Evolutionary conservation across 2,329 filamentous ascomycete species (phyloP).

Genomic region (Didymella keratinophila): DNA sequence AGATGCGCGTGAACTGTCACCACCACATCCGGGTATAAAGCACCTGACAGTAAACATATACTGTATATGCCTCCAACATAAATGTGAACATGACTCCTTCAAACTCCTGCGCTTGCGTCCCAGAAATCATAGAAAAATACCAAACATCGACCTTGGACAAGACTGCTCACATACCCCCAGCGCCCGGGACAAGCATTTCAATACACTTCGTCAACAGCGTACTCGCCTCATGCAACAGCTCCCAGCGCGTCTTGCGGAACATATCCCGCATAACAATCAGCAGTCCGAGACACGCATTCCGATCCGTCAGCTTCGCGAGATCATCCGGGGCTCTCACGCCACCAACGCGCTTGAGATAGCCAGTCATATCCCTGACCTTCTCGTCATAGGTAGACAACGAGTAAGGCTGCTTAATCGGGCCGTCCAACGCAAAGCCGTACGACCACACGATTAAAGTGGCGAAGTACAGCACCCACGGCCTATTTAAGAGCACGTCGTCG

Average conservation of each 20-base stretch:
- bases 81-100: background rate
- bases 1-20: too few species aligned
- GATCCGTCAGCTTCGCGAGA: conserved; percentile 73
- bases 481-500: conserved; percentile 87
- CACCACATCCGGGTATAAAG: background rate
- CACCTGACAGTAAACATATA: background rate
- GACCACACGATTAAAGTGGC: conserved; percentile 92
- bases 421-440: conserved; percentile 91
- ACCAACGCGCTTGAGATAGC: conserved; percentile 76
- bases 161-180: conserved; percentile 6
- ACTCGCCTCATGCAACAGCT: conserved; percentile 87
- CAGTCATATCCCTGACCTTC: conserved; percentile 78
- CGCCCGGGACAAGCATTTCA: conserved; percentile 59
- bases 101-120: background rate
- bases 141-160: background rate
- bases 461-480: conserved; percentile 96
- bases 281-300: conserved; percentile 84
- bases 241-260: conserved; percentile 86
- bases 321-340: conserved; percentile 78
- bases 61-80: background rate
- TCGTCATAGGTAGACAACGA: conserved; percentile 68
- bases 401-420: conserved; percentile 66
- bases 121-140: background rate
- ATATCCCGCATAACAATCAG: conserved; percentile 82
- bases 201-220: conserved; percentile 84